Base-by-base conservation (phyloP, 768 basidiomycete species). In the Sporobolomyces phaffii region DNA sequence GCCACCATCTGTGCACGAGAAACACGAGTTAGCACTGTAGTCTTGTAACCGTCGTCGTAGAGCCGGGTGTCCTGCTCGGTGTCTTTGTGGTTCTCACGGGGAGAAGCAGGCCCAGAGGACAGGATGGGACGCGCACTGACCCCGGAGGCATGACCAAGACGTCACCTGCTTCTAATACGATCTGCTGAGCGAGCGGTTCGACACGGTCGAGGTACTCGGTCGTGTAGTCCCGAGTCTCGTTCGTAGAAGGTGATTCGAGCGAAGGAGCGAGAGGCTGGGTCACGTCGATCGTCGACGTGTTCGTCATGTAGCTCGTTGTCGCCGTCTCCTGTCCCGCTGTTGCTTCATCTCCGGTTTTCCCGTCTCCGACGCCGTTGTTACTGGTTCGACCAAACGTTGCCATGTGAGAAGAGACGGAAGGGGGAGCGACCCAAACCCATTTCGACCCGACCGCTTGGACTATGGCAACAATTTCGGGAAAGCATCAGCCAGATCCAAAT, bases 371-470 rank as follows among this genome's bases (percentile, higher is more conserved):
- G 31, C 24, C 47, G 52, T 11, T 47, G 57, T 33, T 40, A 24
- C 24, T 18, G 22, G 11, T n/a, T 9, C 2, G 49, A n/a, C 73
- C 62, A 40, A 65, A 83, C 2, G 85, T 80, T 73, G 86, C 83
- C 89, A 97, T 80, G 44, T 68, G 48, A 1, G 62, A 51, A 1
- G 49, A 34, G 15, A 70, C 60, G 10, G 77, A 73, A 11, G 91
- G 89, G 8, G 90, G 88, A 1, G 92, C 90, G 58, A 97, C 80
- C 91, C 94, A 97, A 28, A 98, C 84, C 9, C 86, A 88, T 79
- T 98, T 98, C 33, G 80, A 78, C 31, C 96, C 94, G 18, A 89
- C 86, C 9, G 96, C 83, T 80, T 98, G 96, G 0, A 87, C 91
- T 92, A 53, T 34, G 65, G 57, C 17, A 45, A 41, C 38, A 44